Percentiles rank a stretch among this genome's conserved stretches.
These are phyloP conservation scores for Sugiyamaella qingdaonensis DNA, from an alignment of 805 yeast genomes.

Conservation along the genomic window DNA sequence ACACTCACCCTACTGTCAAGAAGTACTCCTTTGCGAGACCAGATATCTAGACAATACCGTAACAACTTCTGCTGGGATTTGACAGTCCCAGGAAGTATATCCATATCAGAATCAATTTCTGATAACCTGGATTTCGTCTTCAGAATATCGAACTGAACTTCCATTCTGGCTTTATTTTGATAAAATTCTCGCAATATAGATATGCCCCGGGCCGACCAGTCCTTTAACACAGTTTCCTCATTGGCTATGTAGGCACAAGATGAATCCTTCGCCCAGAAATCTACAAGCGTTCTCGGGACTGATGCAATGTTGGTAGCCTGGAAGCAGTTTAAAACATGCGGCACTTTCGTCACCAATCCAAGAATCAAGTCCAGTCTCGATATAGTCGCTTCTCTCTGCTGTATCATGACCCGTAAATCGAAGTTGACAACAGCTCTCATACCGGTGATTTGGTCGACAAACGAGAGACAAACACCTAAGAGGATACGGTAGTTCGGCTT, in stretches of 20 bases:
- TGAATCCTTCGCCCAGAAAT: constrained; percentile 8
- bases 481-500: constrained; percentile 1
- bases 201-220: constrained; percentile 14
- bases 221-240: neutral
- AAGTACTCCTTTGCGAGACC: neutral
- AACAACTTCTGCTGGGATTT: neutral
- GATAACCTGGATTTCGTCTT: neutral
- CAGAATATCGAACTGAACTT: neutral
- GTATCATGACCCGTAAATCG: constrained; percentile 1
- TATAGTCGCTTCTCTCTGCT: constrained; percentile 2
- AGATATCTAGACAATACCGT: neutral
- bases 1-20: neutral
- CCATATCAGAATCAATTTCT: neutral
- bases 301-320: neutral
- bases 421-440: constrained; percentile 1
- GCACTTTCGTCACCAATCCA: neutral
- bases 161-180: constrained; percentile 1
- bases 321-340: neutral
- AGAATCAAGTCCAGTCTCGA: constrained; percentile 8
- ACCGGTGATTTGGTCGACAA: neutral
- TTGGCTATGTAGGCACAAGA: neutral
- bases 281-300: constrained; percentile 7
- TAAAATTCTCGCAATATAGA: constrained; percentile 12
- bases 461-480: neutral
- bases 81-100: neutral